phyloP scores from a whole-genome alignment of 1,139 yeast genomes.

The Blastobotrys aristatus region DNA sequence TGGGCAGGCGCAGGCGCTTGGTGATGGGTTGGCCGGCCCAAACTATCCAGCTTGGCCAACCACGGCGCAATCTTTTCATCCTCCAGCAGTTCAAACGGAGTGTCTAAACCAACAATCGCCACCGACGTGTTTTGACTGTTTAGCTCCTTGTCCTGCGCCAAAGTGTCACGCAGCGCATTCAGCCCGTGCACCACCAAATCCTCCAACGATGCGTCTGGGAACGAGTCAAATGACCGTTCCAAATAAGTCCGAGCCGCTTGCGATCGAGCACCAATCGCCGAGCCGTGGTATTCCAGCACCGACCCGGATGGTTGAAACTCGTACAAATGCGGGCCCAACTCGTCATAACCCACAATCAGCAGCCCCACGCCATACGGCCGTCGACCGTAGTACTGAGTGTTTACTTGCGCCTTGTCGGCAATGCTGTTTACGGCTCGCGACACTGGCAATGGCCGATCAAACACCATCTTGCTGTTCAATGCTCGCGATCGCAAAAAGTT shows the following conservation, averaged over 20 bases:
- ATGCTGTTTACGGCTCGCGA: conserved; percentile 78
- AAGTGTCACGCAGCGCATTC: conserved; percentile 87
- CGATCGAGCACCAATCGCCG: conserved; percentile 97
- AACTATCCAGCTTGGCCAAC: conserved; percentile 64
- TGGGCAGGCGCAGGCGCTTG: background rate
- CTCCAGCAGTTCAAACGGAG: conserved; percentile 70
- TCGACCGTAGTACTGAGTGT: conserved; percentile 93
- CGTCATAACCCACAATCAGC: conserved; percentile 87
- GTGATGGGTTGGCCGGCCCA: conserved; percentile 32
- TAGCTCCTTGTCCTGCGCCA: conserved; percentile 90
- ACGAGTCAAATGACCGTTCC: conserved; percentile 74
- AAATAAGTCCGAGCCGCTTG: conserved; percentile 96
- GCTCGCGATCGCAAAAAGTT: conserved; percentile 89
- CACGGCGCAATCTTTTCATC: conserved; percentile 78
- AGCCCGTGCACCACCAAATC: conserved; percentile 82
- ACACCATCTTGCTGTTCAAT: conserved; percentile 79
- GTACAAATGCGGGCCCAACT: conserved; percentile 86
- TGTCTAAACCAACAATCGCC: conserved; percentile 82
- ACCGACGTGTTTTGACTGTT: conserved; percentile 80
- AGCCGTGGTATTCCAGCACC: conserved; percentile 83
- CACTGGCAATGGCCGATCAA: conserved; percentile 81
- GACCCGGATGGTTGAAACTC: conserved; percentile 97
- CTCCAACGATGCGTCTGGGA: conserved; percentile 58
- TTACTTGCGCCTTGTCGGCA: conserved; percentile 95
- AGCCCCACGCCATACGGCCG: conserved; percentile 98